phyloP scores from a whole-genome alignment of 768 basidiomycete species.

The Phlebiopsis gigantea region DNA sequence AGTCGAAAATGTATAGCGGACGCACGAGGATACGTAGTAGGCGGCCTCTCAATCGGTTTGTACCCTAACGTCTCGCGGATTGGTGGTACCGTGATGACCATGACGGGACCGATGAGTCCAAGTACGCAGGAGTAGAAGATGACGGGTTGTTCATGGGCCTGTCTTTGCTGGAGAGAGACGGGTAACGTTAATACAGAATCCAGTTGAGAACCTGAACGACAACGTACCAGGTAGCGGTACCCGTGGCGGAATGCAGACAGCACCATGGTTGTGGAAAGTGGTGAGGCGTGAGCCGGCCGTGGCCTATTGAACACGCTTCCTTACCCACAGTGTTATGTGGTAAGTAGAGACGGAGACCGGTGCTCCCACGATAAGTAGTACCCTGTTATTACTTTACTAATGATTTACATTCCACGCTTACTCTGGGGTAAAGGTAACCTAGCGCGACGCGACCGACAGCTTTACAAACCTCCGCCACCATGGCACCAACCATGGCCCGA shows the following conservation, averaged over 20 bases:
- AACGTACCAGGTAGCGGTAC: conserved; percentile 36
- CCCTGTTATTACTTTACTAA: not conserved
- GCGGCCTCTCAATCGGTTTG: conserved; percentile 60
- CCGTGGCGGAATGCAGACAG: conserved; percentile 43
- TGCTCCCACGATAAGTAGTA: not conserved
- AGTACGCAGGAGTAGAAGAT: conserved; percentile 83
- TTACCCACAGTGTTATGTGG: not conserved
- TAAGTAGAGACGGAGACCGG: not conserved
- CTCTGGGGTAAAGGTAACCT: not conserved
- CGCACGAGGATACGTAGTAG: conserved; percentile 78
- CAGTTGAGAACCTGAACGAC: not conserved
- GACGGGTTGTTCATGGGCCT: conserved; percentile 87
- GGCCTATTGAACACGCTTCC: not conserved
- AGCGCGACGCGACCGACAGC: not conserved
- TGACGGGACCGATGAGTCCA: conserved; percentile 68
- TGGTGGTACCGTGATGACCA: conserved; percentile 74
- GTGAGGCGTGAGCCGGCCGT: not conserved
- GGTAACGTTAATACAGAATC: not conserved
- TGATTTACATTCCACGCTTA: not conserved
- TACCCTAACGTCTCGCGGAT: conserved; percentile 74
- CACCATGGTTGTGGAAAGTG: conserved; percentile 33
- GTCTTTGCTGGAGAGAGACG: conserved; percentile 60
- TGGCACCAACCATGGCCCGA: conserved; percentile 21
- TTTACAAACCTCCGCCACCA: not conserved
- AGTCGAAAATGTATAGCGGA: conserved; percentile 9